These are phyloP conservation scores for Volvox reticuliferus DNA, from an alignment of 139 green algal genomes.

Conservation along the genomic window DNA sequence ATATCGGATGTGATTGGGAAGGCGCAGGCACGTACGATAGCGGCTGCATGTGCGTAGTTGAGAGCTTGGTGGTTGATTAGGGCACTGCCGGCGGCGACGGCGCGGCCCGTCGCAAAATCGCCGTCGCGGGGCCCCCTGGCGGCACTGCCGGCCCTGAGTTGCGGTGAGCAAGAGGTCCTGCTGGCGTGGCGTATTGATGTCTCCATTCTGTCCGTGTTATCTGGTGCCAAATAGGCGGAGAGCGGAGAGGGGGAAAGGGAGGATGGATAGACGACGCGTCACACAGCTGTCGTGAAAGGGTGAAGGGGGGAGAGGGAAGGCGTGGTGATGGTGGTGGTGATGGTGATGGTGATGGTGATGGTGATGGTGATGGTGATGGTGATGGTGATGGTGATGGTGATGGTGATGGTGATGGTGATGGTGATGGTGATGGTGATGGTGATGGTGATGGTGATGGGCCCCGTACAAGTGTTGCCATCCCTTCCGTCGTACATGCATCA, in stretches of 20 bases:
- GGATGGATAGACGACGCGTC: too few species aligned
- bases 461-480: too few species aligned
- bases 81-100: not conserved
- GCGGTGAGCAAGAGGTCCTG: not conserved
- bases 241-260: too few species aligned
- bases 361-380: too few species aligned
- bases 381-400: too few species aligned
- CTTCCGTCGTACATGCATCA: too few species aligned
- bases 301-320: too few species aligned
- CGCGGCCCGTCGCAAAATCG: not conserved
- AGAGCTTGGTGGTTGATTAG: slow-evolving; percentile 37
- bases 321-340: not conserved
- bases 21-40: slow-evolving; percentile 45
- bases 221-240: not conserved
- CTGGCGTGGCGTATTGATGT: not conserved
- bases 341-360: too few species aligned
- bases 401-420: too few species aligned
- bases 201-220: slow-evolving; percentile 20
- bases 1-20: slow-evolving; percentile 38
- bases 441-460: too few species aligned
- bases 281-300: too few species aligned
- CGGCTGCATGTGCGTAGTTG: slow-evolving; percentile 57
- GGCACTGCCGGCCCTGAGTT: not conserved
- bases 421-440: too few species aligned
- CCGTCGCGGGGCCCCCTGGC: not conserved